Percentiles rank a stretch among this genome's conserved stretches.
phyloP scores from a whole-genome alignment of 1,284 basidiomycete species.

The Microbotryomycetes sp. region DNA sequence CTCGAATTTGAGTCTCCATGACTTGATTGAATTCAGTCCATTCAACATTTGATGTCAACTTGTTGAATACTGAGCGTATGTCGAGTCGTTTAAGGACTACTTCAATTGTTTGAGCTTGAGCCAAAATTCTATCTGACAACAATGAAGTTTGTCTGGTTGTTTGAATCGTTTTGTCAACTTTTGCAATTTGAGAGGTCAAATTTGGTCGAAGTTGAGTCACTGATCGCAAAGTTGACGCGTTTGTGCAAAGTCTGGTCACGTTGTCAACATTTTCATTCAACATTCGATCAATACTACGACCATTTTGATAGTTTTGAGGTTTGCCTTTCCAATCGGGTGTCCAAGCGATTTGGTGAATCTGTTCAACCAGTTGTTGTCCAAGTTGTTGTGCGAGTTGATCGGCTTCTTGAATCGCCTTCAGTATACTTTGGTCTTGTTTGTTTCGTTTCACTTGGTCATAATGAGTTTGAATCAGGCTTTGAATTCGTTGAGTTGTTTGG shows the following conservation, averaged over 20 bases:
- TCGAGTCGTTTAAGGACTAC: neutral
- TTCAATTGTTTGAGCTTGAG: neutral
- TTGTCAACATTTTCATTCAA: neutral
- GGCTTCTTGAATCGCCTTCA: neutral
- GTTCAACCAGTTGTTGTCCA: neutral
- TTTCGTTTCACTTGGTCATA: neutral
- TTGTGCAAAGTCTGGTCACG: too few species aligned
- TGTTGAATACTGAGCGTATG: neutral
- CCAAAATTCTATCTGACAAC: neutral
- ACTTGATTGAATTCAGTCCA: too few species aligned
- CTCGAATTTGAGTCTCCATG: too few species aligned
- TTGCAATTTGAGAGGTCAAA: too few species aligned
- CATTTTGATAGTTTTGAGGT: neutral
- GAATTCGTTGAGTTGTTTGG: neutral
- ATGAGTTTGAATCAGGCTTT: neutral
- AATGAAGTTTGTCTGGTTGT: neutral
- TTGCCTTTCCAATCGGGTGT: neutral
- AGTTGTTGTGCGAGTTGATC: neutral
- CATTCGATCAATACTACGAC: too few species aligned
- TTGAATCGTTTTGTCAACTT: neutral
- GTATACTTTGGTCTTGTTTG: neutral
- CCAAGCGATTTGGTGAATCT: neutral
- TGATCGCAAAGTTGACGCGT: too few species aligned
- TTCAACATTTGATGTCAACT: too few species aligned
- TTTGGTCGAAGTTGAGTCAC: too few species aligned